Base-by-base conservation (phyloP, 306 rosid genomes). In the Luffa acutangula region DNA sequence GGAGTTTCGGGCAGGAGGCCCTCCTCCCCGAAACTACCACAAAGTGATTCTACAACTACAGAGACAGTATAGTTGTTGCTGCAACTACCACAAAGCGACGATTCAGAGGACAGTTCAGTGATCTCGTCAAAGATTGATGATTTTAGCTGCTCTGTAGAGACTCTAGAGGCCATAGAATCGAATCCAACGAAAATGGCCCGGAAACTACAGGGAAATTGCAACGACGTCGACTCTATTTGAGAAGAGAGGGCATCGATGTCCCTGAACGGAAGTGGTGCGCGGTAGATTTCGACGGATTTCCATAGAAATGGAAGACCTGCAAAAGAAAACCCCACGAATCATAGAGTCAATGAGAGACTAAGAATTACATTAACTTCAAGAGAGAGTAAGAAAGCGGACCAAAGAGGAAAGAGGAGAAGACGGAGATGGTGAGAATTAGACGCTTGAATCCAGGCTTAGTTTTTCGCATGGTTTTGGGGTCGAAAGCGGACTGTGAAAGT, bases 201-300 rank as follows among this genome's bases (percentile, higher is more conserved):
- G 72, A 92, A 93, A 48, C 66, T 83, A 76, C 99, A 95, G 17
- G 97, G 99, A 78, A 95, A 95, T 4, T 36, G 76, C 46, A 88
- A 75, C 1, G 96, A 90, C n/a, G 7, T 75, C 2, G 94, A 90
- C 42, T 91, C 92, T 5, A 89, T 84, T 83, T 83, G 87, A 59
- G 87, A 84, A 4, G 97, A 91, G 79, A 95, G 88, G 0, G 87
- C 79, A 3, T 95, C 96, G 56, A 95, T 88, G 51, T 84, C 90
- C 14, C 83, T 81, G 77, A 95, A 95, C 2, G 99, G 99, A 15
- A 95, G 90, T 0, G 97, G 93, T 1, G 97, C 90, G 21, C 96
- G 93, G 85, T 92, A 90, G 76, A 95, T 95, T 87, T 95, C 97
- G 4, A 95, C 94, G 60, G 97, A 89, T 83, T 90, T 95, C 93